These are phyloP conservation scores for Aegilops longissima DNA, from an alignment of 176 grass and related monocot species.

Conservation along the genomic window DNA sequence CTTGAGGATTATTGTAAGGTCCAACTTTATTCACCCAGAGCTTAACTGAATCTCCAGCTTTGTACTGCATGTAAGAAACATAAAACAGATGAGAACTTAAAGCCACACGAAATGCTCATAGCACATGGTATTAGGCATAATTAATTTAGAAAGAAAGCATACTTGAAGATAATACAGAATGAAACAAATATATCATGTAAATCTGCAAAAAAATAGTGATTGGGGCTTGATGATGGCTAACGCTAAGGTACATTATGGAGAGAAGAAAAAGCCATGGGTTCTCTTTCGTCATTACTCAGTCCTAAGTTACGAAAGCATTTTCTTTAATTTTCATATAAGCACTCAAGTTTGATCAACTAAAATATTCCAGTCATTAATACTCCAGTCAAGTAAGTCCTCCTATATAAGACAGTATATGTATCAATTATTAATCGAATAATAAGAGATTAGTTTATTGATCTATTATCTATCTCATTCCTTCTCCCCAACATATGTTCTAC, in stretches of 20 bases:
- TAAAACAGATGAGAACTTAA: constrained; percentile 21
- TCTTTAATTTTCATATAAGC: background rate
- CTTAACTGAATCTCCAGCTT: constrained; percentile 65
- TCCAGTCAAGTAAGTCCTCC: background rate
- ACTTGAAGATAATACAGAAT: background rate
- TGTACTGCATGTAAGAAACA: constrained; percentile 64
- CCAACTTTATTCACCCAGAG: constrained; percentile 99
- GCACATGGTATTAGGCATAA: background rate
- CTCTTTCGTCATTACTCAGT: background rate
- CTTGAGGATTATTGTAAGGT: constrained; percentile 98
- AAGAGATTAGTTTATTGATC: background rate
- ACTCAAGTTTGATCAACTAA: background rate
- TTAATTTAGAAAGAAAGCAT: constrained; percentile 7
- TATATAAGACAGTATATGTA: background rate
- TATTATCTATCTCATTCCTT: background rate
- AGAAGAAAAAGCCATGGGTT: background rate
- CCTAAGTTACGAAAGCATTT: background rate
- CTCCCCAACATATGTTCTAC: background rate
- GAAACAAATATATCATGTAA: background rate
- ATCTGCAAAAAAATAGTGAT: background rate
- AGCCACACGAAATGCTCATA: background rate
- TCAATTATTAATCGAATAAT: background rate
- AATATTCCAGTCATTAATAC: background rate
- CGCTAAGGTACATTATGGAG: background rate
- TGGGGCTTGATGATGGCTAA: background rate